These are phyloP conservation scores for Scleroderma bovista DNA, from an alignment of 768 basidiomycete genomes.

Conservation along the genomic window DNA sequence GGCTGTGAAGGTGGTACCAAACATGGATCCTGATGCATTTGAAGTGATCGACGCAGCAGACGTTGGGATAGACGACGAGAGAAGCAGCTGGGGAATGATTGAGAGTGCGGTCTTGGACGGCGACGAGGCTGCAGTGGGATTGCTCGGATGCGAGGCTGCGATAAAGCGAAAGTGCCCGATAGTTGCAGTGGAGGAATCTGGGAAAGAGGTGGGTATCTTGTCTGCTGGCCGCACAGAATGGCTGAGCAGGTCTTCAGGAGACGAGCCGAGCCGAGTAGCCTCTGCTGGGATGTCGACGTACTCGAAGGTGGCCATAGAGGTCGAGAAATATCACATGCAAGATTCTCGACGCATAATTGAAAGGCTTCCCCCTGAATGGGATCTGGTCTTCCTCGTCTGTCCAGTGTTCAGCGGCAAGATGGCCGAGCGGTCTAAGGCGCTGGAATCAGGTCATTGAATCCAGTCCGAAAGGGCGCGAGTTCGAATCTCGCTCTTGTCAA, in stretches of 20 bases:
- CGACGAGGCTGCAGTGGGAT: conserved; percentile 17
- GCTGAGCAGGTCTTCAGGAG: conserved; percentile 10
- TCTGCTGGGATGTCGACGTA: conserved; percentile 39
- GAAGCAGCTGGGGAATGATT: conserved; percentile 32
- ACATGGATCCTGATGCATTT: neutral
- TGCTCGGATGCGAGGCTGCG: conserved; percentile 1
- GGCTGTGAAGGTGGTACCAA: conserved; percentile 1
- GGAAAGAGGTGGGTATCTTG: conserved; percentile 39
- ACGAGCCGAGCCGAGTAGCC: conserved; percentile 29
- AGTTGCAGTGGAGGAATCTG: conserved; percentile 25
- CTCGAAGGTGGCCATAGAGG: conserved; percentile 30
- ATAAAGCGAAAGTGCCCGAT: neutral
- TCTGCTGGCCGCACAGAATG: conserved; percentile 31
- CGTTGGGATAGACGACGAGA: conserved; percentile 9
- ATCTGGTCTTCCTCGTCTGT: conserved; percentile 1
- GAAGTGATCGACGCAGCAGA: neutral
- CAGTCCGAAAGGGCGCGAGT: conserved; percentile 32
- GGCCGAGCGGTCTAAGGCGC: conserved; percentile 28
- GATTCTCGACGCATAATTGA: no score
- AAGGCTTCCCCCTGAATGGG: no score
- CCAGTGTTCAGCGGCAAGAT: neutral
- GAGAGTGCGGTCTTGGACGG: conserved; percentile 26
- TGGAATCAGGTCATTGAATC: conserved; percentile 33
- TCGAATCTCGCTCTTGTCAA: conserved; percentile 36
- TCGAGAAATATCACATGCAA: neutral